These are phyloP conservation scores for Cichorium intybus DNA, from an alignment of 140 eudicot species.

Conservation along the genomic window DNA sequence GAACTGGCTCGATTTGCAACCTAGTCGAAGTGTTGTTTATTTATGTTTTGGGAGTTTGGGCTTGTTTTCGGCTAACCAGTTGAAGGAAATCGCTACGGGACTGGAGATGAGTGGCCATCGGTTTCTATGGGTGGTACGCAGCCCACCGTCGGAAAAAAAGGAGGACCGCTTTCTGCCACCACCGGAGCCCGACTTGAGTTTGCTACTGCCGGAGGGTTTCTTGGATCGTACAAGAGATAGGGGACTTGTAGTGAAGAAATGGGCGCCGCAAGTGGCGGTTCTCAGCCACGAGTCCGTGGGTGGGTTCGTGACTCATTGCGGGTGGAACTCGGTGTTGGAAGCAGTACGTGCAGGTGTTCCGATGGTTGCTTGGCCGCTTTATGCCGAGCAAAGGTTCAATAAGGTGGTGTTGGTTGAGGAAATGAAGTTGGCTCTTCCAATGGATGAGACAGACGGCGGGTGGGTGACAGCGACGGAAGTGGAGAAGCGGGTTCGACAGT, in stretches of 20 bases:
- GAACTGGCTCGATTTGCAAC: slow-evolving; percentile 59
- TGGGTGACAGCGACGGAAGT: slow-evolving; percentile 45
- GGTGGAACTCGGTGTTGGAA: slow-evolving; percentile 71
- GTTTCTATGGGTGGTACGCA: slow-evolving; percentile 53
- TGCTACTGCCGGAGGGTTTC: slow-evolving; percentile 54
- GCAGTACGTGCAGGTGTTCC: slow-evolving; percentile 57
- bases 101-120: slow-evolving; percentile 53
- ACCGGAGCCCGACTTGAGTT: slow-evolving; percentile 49
- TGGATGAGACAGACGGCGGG: slow-evolving; percentile 30
- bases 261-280: slow-evolving; percentile 53
- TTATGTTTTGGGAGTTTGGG: slow-evolving; percentile 57
- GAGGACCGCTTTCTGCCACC: slow-evolving; percentile 28
- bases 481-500: slow-evolving; percentile 43
- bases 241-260: slow-evolving; percentile 41
- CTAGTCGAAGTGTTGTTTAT: slow-evolving; percentile 44
- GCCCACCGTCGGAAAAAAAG: slow-evolving; percentile 22
- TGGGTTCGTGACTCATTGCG: slow-evolving; percentile 70
- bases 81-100: slow-evolving; percentile 51
- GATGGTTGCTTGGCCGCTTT: slow-evolving; percentile 64
- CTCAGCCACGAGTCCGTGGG: slow-evolving; percentile 50
- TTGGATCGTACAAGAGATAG: slow-evolving; percentile 45
- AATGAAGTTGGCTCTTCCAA: slow-evolving; percentile 42
- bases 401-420: slow-evolving; percentile 54
- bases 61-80: slow-evolving; percentile 37
- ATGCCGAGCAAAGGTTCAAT: slow-evolving; percentile 56